Evolutionary conservation across 192 early-diverging fungal species (phyloP).

Genomic region (Entophlyctis luteolus): DNA sequence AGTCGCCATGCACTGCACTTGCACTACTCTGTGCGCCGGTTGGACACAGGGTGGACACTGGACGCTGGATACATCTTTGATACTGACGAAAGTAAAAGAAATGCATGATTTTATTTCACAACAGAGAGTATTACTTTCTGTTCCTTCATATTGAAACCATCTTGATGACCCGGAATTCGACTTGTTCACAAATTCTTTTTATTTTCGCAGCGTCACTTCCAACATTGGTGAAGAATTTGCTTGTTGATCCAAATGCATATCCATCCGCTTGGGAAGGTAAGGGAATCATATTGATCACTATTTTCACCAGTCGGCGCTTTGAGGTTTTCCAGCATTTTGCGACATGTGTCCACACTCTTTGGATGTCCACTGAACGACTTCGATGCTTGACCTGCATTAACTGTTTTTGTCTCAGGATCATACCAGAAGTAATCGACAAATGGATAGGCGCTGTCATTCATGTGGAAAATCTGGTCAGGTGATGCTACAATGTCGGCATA

Average conservation of each 20-base stretch:
- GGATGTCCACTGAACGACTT: background rate
- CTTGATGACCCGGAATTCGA: constrained; percentile 1
- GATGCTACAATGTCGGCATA: background rate
- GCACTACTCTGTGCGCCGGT: too few relatives aligned
- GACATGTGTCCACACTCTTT: background rate
- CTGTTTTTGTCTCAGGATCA: background rate
- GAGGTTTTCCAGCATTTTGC: background rate
- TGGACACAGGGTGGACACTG: too few relatives aligned
- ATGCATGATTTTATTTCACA: background rate
- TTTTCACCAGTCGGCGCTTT: background rate
- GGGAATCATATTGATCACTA: background rate
- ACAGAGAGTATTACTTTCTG: too few relatives aligned
- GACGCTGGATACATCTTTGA: background rate
- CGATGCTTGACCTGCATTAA: background rate
- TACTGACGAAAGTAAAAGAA: too few relatives aligned
- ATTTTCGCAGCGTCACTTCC: background rate
- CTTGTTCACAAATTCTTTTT: background rate
- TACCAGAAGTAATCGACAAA: constrained; percentile 4
- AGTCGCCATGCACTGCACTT: too few relatives aligned
- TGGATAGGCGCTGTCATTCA: background rate
- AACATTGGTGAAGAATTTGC: background rate
- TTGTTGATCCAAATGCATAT: background rate
- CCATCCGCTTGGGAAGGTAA: background rate
- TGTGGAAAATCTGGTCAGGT: background rate
- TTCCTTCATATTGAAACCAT: background rate